Conservation (phyloP, 2,329 filamentous ascomycete species). For the Ophiostoma sp. region DNA sequence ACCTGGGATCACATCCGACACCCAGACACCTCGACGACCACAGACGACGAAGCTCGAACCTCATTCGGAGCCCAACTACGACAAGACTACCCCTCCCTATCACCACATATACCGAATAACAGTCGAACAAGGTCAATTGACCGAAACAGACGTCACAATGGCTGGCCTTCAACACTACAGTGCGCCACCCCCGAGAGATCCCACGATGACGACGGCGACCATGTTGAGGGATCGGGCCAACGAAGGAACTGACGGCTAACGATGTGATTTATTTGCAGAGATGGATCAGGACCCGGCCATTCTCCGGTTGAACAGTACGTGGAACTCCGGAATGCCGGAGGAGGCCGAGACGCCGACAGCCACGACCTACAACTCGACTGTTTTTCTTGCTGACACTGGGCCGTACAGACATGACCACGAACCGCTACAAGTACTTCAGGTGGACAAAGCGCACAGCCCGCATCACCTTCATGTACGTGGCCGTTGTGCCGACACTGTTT, state of each 20-base stretch:
- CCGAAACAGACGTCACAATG: conserved; percentile 35
- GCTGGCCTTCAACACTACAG: conserved; percentile 42
- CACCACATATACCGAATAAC: conserved; percentile 2
- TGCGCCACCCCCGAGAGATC: conserved; percentile 28
- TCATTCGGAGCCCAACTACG: background rate
- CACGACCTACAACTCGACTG: background rate
- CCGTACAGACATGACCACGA: conserved; percentile 66
- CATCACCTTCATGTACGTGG: conserved; percentile 71
- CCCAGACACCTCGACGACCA: background rate
- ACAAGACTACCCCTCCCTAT: background rate
- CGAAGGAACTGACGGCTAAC: conserved; percentile 11
- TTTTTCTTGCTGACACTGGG: conserved; percentile 22
- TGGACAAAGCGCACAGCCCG: conserved; percentile 81
- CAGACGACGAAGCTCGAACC: conserved; percentile 5
- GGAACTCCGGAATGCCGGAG: background rate
- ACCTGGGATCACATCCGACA: conserved; percentile 2
- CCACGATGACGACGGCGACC: background rate
- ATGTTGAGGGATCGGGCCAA: background rate
- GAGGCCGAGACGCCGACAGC: background rate
- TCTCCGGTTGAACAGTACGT: conserved; percentile 43
- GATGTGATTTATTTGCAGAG: conserved; percentile 33
- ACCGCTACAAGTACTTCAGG: conserved; percentile 91
- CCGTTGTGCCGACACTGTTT: conserved; percentile 64
- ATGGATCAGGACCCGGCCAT: conserved; percentile 45
- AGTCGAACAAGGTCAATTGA: conserved; percentile 18